A percentile compares a stretch with the other conserved stretches of the same genome.
These are phyloP conservation scores for Trichoderma gracile DNA, from an alignment of 2,329 filamentous ascomycete species.

Conservation along the genomic window DNA sequence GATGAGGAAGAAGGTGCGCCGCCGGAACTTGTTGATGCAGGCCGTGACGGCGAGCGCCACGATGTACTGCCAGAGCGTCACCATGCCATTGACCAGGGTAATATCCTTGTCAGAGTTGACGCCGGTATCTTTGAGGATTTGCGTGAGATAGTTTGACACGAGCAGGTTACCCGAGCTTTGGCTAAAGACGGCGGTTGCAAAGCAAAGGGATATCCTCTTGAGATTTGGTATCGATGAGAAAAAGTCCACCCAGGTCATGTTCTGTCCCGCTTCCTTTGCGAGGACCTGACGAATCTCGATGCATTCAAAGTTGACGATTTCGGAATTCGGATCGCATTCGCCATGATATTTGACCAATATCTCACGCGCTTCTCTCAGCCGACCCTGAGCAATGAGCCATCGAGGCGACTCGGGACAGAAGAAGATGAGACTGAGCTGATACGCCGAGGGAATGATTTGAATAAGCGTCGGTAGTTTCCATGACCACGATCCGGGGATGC, in stretches of 20 bases:
- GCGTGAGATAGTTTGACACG: conserved; percentile 46
- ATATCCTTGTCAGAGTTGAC: conserved; percentile 42
- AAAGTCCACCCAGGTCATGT: conserved; percentile 47
- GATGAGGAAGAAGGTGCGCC: conserved; percentile 43
- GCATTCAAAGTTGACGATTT: conserved; percentile 20
- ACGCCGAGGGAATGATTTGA: conserved; percentile 48
- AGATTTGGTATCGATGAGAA: conserved; percentile 43
- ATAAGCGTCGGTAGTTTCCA: conserved; percentile 56
- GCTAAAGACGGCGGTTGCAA: conserved; percentile 43
- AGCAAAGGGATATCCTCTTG: conserved; percentile 44
- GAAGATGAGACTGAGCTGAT: conserved; percentile 47
- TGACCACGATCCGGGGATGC: conserved; percentile 43
- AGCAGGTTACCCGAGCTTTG: conserved; percentile 46
- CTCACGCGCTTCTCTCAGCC: conserved; percentile 49
- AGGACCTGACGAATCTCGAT: conserved; percentile 23
- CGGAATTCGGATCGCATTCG: conserved; percentile 45
- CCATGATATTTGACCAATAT: conserved; percentile 56
- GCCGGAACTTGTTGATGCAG: conserved; percentile 42
- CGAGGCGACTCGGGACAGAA: conserved; percentile 62
- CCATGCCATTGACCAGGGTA: conserved; percentile 45
- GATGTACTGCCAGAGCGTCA: conserved; percentile 47
- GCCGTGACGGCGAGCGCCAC: conserved; percentile 41
- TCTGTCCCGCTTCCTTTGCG: conserved; percentile 30
- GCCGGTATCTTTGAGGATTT: conserved; percentile 44
- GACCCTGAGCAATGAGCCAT: conserved; percentile 56